Conservation (phyloP, 495 filamentous ascomycete genomes). For the Opeltia flavorubescens region DNA sequence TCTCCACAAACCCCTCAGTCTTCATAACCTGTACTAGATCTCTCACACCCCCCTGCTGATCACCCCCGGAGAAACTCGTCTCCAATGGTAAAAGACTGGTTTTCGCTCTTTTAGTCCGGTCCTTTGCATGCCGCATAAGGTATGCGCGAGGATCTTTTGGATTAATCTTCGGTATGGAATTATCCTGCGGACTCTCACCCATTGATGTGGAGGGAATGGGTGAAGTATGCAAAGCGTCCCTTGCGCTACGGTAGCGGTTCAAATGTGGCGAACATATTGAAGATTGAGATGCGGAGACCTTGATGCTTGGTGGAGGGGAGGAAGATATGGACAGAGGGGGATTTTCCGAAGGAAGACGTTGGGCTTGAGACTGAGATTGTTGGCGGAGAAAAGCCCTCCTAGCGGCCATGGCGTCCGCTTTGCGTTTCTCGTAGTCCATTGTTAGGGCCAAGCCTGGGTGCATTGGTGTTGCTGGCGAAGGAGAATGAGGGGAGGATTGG, state of each 20-base stretch:
- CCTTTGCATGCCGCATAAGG: slow-evolving; percentile 6
- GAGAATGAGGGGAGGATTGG: not conserved
- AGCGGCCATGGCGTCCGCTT: slow-evolving; percentile 17
- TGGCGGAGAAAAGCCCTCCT: slow-evolving; percentile 13
- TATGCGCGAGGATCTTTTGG: slow-evolving; percentile 13
- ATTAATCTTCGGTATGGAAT: not conserved
- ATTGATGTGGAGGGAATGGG: not conserved
- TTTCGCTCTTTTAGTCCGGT: slow-evolving; percentile 2
- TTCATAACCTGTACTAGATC: slow-evolving; percentile 3
- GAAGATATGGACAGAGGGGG: not conserved
- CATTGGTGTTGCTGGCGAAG: not conserved
- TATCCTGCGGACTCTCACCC: not conserved
- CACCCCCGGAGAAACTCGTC: not conserved
- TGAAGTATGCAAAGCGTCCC: slow-evolving; percentile 15
- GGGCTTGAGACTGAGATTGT: not conserved
- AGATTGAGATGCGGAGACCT: not conserved
- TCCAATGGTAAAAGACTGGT: slow-evolving; percentile 10
- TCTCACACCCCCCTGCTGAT: not conserved
- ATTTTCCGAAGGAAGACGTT: not conserved
- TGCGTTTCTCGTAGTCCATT: slow-evolving; percentile 24
- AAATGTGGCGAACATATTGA: slow-evolving; percentile 18
- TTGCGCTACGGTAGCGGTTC: slow-evolving; percentile 24
- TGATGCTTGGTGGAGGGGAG: not conserved
- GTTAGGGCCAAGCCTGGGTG: slow-evolving; percentile 17
- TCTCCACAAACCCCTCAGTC: not conserved